Conservation (phyloP, 306 rosid species). For the Arachis hypogaea region DNA sequence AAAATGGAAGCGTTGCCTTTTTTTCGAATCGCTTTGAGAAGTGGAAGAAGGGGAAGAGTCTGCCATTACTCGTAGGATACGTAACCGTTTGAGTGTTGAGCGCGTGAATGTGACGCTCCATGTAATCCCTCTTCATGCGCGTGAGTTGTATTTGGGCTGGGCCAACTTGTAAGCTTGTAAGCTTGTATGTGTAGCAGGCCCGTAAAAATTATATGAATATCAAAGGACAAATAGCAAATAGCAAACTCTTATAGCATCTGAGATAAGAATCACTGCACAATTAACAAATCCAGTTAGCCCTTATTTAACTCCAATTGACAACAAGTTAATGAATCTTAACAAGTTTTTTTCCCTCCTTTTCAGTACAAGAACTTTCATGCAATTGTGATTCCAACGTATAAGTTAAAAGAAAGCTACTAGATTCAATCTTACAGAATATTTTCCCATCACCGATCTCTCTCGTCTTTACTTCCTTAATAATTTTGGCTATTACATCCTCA, state of each 20-base stretch:
- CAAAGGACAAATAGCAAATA: not conserved
- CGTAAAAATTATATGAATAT: not conserved
- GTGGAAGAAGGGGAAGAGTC: too few species aligned
- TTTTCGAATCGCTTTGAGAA: too few species aligned
- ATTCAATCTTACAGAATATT: conserved; percentile 70
- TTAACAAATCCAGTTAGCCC: conserved; percentile 36
- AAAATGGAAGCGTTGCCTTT: too few species aligned
- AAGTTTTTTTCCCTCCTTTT: conserved; percentile 7
- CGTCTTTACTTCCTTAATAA: conserved; percentile 76
- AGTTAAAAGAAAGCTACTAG: conserved; percentile 7
- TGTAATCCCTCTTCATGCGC: too few species aligned
- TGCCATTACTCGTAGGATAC: too few species aligned
- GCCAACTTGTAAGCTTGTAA: too few species aligned
- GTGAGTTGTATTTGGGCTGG: too few species aligned
- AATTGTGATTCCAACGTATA: conserved; percentile 1
- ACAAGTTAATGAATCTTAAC: conserved; percentile 1
- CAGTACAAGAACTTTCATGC: conserved; percentile 3
- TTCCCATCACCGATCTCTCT: conserved; percentile 98
- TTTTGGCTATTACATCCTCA: conserved; percentile 71
- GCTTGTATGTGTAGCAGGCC: too few species aligned
- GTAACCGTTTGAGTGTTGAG: too few species aligned
- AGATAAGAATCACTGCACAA: conserved; percentile 78
- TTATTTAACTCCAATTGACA: conserved; percentile 29
- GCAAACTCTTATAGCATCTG: conserved; percentile 68
- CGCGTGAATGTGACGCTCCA: too few species aligned